Conservation (phyloP, 768 basidiomycete genomes). For the button mushroom (Agaricus bisporus) region DNA sequence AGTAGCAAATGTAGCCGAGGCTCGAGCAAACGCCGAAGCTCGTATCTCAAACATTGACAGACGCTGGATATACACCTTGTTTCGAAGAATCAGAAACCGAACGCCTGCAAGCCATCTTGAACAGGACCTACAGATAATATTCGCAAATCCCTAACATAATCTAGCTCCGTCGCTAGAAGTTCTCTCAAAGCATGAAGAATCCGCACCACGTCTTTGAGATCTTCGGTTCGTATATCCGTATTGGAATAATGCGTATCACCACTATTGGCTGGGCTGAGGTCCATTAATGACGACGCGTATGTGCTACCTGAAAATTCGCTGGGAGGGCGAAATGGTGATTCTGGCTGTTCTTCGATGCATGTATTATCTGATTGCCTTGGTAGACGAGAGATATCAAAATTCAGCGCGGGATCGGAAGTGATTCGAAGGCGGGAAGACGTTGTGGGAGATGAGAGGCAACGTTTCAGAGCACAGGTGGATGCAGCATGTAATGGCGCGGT, state of each 20-base stretch:
- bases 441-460: constrained; percentile 36
- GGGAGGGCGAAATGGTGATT: constrained; percentile 24
- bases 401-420: constrained; percentile 13
- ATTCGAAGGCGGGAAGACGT: constrained; percentile 20
- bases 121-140: constrained; percentile 59
- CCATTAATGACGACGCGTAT: constrained; percentile 16
- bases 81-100: constrained; percentile 1
- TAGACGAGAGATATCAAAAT: neutral
- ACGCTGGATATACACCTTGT: constrained; percentile 60
- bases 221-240: constrained; percentile 23
- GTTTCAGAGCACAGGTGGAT: constrained; percentile 22
- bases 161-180: constrained; percentile 77
- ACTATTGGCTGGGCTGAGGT: constrained; percentile 20
- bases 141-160: constrained; percentile 75
- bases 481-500: constrained; percentile 27
- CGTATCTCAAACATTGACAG: constrained; percentile 44
- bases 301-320: constrained; percentile 19
- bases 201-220: constrained; percentile 39
- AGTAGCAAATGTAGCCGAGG: constrained; percentile 36
- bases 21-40: constrained; percentile 32
- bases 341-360: constrained; percentile 24
- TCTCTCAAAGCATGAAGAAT: constrained; percentile 78
- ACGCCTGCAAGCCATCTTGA: constrained; percentile 1
- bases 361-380: neutral
- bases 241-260: constrained; percentile 22